Evolutionary conservation across 495 filamentous ascomycete genomes (phyloP), one percentile per base, ranked within the genome.

Genomic region (Penicillium manginii): DNA sequence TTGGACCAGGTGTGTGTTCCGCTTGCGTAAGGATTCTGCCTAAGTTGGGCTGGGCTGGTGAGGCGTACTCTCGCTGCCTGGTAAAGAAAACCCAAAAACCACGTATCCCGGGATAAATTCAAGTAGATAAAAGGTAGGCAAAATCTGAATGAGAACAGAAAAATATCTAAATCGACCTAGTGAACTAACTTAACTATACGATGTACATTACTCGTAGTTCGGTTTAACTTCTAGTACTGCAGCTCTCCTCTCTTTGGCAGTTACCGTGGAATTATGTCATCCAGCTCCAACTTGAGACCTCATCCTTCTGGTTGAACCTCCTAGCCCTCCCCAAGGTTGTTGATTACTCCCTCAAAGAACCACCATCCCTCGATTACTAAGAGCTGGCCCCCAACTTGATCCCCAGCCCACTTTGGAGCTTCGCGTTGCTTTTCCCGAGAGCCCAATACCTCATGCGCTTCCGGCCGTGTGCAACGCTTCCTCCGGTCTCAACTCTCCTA

Each of bases 201-300:
- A 29, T 8, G 26, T 29, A 29, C 26, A n/a, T n/a, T n/a, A n/a
- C n/a, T n/a, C n/a, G n/a, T 29, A 29, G 26, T 7, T 8, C 26
- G n/a, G n/a, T n/a, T n/a, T n/a, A n/a, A n/a, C n/a, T n/a, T n/a
- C n/a, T n/a, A 29, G 6, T 29, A 10, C 35, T 37, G 35, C 35
- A 43, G 40, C 40, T 43, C 40, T 2, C 5, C 14, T 43, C 7
- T 19, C 7, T 19, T 39, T n/a, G 35, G 35, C 35, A 39, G 40
- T 73, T 70, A 70, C 69, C 69, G 64, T 68, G 64, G 58, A 70
- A 75, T 78, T 77, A 77, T 77, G 75, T 78, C 75, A 78, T 78
- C 75, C 19, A 19, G 15, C 22, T 19, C 22, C n/a, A 12, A 19
- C 14, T n/a, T 19, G 15, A 43, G 40, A 43, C 40, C 40, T 43